phyloP scores from a whole-genome alignment of 23 red algal genomes.

The Gracilaria vermiculophylla region DNA sequence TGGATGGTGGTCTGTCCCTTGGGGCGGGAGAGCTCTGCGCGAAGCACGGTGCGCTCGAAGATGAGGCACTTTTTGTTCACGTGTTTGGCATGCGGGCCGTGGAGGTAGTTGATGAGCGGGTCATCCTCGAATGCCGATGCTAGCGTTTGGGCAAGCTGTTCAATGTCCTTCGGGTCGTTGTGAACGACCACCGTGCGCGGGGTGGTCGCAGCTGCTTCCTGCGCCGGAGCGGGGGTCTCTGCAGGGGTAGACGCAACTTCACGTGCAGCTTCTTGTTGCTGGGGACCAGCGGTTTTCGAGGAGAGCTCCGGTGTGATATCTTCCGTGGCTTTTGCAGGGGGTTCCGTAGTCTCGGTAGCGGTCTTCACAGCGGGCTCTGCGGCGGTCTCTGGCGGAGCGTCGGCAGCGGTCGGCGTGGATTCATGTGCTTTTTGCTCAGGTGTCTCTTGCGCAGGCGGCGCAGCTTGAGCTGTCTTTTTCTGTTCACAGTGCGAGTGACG shows the following conservation, averaged over 20 bases:
- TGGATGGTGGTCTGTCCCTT: constrained; percentile 8
- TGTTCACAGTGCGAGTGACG: not conserved
- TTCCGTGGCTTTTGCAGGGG: not conserved
- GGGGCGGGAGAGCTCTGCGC: not conserved
- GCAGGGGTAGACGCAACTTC: not conserved
- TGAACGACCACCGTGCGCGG: not conserved
- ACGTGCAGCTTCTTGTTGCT: not conserved
- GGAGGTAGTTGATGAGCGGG: not conserved
- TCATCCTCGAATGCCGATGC: not conserved
- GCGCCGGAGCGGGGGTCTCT: not conserved
- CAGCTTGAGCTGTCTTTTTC: not conserved
- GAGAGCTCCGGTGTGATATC: not conserved
- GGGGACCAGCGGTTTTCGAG: too few relatives aligned
- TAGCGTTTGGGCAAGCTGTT: not conserved
- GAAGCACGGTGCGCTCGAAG: not conserved
- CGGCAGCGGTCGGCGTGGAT: not conserved
- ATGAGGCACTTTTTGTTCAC: not conserved
- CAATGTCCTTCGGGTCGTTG: not conserved
- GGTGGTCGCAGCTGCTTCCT: not conserved
- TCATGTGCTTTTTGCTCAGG: too few relatives aligned
- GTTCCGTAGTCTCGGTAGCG: not conserved
- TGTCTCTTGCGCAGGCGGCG: not conserved
- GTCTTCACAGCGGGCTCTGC: not conserved
- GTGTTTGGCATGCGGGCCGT: not conserved
- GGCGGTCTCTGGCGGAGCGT: not conserved